Percentiles rank a stretch among this genome's conserved stretches.
These are phyloP conservation scores for Rutstroemia sydowiana DNA, from an alignment of 2,329 filamentous ascomycete genomes.

Conservation along the genomic window DNA sequence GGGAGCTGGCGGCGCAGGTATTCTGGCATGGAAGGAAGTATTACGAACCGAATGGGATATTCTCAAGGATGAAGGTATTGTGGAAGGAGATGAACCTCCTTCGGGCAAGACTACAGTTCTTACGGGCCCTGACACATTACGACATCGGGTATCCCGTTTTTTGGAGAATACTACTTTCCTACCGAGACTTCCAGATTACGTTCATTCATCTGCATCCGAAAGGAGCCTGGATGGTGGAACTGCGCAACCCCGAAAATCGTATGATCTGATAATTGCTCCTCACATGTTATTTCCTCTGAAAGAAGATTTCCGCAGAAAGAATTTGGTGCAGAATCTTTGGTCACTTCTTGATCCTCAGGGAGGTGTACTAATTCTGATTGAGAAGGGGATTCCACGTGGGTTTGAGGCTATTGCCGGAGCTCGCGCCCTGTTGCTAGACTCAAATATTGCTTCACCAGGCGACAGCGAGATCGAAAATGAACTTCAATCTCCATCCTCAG, in stretches of 20 bases:
- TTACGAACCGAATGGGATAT: conserved; percentile 74
- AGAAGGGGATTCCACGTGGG: conserved; percentile 85
- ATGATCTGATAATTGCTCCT: conserved; percentile 84
- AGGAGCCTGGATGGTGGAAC: conserved; percentile 52
- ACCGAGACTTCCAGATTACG: conserved; percentile 81
- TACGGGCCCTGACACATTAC: conserved; percentile 65
- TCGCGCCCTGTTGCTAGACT: conserved; percentile 68
- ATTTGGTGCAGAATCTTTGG: conserved; percentile 84
- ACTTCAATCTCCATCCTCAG: conserved; percentile 20
- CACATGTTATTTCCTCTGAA: conserved; percentile 72
- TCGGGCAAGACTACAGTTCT: conserved; percentile 76
- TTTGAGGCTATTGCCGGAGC: conserved; percentile 89
- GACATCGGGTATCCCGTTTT: conserved; percentile 67
- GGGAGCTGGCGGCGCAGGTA: conserved; percentile 64
- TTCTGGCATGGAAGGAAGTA: conserved; percentile 72
- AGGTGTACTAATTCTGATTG: conserved; percentile 77
- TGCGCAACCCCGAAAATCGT: conserved; percentile 61
- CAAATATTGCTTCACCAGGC: conserved; percentile 61
- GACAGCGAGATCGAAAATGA: conserved; percentile 35
- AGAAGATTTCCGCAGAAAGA: conserved; percentile 69
- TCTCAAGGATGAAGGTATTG: conserved; percentile 46
- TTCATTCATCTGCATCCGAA: conserved; percentile 55
- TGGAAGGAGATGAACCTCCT: conserved; percentile 41
- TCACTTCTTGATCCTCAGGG: conserved; percentile 74
- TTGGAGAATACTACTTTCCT: conserved; percentile 88